phyloP scores from a whole-genome alignment of 2,329 filamentous ascomycete genomes.

The Cercospora sp. region DNA sequence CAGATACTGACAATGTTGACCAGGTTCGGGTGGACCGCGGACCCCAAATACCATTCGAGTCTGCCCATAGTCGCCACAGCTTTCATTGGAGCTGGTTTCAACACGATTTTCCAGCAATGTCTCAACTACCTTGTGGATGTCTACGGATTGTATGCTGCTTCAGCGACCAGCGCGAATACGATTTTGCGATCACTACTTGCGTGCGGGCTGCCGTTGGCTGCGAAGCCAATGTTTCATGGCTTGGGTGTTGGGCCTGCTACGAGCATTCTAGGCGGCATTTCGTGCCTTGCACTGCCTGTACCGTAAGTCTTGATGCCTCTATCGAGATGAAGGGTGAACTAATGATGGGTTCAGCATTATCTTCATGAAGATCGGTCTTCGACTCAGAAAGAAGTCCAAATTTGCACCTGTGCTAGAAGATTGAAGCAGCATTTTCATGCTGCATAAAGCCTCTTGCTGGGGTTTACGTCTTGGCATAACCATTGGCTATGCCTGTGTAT shows the following conservation, averaged over 20 bases:
- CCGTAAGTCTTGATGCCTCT: constrained; percentile 28
- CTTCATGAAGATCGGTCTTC: constrained; percentile 47
- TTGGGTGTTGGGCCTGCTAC: constrained; percentile 47
- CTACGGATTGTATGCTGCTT: constrained; percentile 46
- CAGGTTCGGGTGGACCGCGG: constrained; percentile 29
- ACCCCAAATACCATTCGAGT: constrained; percentile 42
- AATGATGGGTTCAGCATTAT: constrained; percentile 33
- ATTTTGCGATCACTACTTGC: constrained; percentile 50
- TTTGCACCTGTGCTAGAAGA: constrained; percentile 22
- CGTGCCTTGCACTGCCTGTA: constrained; percentile 45
- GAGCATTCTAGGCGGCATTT: constrained; percentile 46
- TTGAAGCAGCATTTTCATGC: not conserved
- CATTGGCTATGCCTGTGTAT: not conserved
- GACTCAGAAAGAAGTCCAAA: constrained; percentile 46
- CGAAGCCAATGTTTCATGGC: constrained; percentile 44
- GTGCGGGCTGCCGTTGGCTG: constrained; percentile 40
- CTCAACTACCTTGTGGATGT: constrained; percentile 49
- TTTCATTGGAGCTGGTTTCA: constrained; percentile 51
- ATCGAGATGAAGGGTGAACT: not conserved
- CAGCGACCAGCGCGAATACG: constrained; percentile 53
- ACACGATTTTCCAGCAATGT: constrained; percentile 51
- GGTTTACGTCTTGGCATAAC: not conserved
- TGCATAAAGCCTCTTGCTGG: not conserved
- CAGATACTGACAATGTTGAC: not conserved
- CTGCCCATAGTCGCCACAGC: constrained; percentile 38